Conservation (phyloP, 805 yeast species). For the Zygoascus ofunaensis region DNA sequence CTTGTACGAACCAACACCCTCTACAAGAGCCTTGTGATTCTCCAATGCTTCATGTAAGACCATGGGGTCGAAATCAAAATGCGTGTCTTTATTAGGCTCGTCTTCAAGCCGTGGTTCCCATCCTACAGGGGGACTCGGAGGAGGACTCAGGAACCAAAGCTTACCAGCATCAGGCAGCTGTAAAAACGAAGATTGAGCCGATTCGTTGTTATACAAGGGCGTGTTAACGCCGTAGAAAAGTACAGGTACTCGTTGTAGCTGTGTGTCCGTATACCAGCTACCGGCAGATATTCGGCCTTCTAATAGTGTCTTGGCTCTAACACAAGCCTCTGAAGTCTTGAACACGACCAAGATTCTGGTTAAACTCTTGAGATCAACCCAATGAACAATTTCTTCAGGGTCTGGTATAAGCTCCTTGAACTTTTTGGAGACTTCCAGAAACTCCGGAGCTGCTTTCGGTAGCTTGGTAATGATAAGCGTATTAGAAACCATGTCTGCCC, state of each 20-base stretch:
- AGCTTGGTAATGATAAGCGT: conserved; percentile 1
- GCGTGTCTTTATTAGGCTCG: conserved; percentile 19
- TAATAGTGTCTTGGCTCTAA: conserved; percentile 6
- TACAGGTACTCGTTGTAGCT: not conserved
- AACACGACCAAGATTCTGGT: conserved; percentile 20
- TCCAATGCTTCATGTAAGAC: conserved; percentile 3
- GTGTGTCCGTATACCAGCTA: too few relatives aligned
- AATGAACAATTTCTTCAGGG: conserved; percentile 8
- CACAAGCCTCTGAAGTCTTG: conserved; percentile 10
- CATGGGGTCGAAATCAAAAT: conserved; percentile 8
- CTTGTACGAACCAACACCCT: too few relatives aligned
- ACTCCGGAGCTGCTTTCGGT: not conserved
- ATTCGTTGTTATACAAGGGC: not conserved
- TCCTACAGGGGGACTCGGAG: conserved; percentile 23
- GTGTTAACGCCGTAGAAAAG: not conserved
- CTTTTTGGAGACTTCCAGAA: not conserved
- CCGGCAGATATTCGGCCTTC: conserved; percentile 5
- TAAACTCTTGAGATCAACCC: conserved; percentile 21
- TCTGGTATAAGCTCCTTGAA: not conserved
- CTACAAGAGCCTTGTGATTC: not conserved
- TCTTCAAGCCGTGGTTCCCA: conserved; percentile 20
- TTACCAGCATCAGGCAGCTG: conserved; percentile 22
- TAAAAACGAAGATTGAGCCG: conserved; percentile 5
- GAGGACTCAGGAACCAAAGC: conserved; percentile 23
- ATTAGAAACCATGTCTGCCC: conserved; percentile 1